Evolutionary conservation across 169 alveolate species (phyloP).

Genomic region (Eimeria acervulina): DNA sequence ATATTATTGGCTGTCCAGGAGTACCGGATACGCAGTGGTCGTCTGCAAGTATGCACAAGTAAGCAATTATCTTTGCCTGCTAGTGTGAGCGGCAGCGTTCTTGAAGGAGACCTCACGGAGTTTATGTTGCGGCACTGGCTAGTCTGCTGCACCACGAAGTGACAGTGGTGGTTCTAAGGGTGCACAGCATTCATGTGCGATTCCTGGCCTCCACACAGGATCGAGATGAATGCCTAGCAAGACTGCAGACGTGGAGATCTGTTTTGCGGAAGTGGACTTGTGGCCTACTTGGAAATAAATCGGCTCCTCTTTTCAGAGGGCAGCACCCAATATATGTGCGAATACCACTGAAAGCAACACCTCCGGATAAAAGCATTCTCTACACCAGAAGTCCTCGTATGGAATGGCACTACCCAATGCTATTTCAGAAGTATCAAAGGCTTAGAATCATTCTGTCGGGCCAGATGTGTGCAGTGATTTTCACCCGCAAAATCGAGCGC

Average conservation of each 20-base stretch:
- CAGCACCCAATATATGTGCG: constrained; percentile 64
- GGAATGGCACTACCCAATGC: neutral
- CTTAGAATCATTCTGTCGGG: neutral
- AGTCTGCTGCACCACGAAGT: neutral
- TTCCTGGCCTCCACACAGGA: neutral
- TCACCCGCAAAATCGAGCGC: neutral
- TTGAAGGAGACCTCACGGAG: neutral
- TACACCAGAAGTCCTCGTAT: neutral
- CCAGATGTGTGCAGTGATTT: neutral
- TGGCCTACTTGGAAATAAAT: constrained; percentile 21
- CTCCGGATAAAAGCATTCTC: neutral
- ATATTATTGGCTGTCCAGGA: neutral
- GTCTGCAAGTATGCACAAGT: constrained; percentile 77
- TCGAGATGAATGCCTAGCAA: constrained; percentile 50
- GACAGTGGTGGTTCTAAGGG: neutral
- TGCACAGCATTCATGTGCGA: neutral
- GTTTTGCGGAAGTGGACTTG: constrained; percentile 62
- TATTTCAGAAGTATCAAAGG: neutral
- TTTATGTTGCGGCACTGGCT: neutral
- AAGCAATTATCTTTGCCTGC: neutral
- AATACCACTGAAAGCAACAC: neutral
- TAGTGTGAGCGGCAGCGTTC: neutral
- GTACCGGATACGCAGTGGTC: constrained; percentile 72
- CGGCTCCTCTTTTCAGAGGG: constrained; percentile 53
- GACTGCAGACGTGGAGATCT: constrained; percentile 58